Conservation (phyloP, 257 asterid species). For the Cordia subcordata region DNA sequence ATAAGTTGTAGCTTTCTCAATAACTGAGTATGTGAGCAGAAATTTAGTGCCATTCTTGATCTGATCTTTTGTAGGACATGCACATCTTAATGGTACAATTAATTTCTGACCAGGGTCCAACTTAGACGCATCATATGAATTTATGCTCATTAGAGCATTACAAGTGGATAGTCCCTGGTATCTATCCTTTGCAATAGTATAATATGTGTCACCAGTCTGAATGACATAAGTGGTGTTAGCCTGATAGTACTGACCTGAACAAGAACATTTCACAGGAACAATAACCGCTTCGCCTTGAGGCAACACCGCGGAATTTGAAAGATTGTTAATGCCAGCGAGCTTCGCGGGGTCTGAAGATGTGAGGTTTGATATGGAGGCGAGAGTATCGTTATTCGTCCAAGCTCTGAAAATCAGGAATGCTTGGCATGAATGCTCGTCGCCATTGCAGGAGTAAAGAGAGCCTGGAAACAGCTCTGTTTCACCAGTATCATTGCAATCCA, state of each 20-base stretch:
- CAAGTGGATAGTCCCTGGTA: conserved; percentile 60
- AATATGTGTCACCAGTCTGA: conserved; percentile 25
- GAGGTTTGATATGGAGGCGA: conserved; percentile 45
- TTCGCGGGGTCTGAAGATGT: conserved; percentile 35
- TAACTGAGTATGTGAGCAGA: conserved; percentile 45
- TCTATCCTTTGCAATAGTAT: conserved; percentile 35
- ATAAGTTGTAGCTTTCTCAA: conserved; percentile 28
- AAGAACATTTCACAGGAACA: conserved; percentile 51
- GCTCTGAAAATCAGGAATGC: conserved; percentile 51
- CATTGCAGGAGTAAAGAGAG: conserved; percentile 50
- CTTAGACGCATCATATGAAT: conserved; percentile 17
- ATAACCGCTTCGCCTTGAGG: conserved; percentile 36
- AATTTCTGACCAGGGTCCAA: conserved; percentile 29
- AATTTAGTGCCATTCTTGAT: conserved; percentile 31
- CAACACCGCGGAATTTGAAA: conserved; percentile 30
- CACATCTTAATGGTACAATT: conserved; percentile 60
- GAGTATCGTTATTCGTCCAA: conserved; percentile 26
- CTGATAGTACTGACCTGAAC: conserved; percentile 53
- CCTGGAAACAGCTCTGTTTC: conserved; percentile 35
- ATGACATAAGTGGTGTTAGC: conserved; percentile 46
- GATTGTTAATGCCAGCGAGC: conserved; percentile 37
- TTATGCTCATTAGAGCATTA: conserved; percentile 36
- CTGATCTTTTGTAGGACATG: conserved; percentile 58
- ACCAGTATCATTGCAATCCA: conserved; percentile 29
- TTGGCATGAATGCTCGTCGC: conserved; percentile 29